Conservation (phyloP, 202 grass and related monocot genomes). For the Zizania palustris region DNA sequence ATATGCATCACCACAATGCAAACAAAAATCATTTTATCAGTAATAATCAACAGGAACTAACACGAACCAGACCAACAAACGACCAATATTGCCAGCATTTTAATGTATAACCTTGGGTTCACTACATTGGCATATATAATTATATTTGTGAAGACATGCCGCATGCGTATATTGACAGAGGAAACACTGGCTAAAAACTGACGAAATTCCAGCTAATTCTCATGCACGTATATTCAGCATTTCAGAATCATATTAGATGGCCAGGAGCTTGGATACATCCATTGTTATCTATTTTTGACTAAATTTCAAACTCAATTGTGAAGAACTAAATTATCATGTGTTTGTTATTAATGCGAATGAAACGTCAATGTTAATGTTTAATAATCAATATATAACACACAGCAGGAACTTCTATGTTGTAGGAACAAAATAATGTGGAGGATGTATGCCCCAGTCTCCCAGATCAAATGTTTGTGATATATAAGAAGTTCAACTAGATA, state of each 20-base stretch:
- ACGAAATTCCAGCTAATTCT: background rate
- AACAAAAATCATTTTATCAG: conserved; percentile 1
- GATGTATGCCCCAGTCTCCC: background rate
- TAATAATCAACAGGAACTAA: background rate
- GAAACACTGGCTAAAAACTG: background rate
- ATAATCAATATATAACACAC: background rate
- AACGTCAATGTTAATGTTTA: background rate
- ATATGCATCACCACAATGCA: background rate
- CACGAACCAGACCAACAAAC: background rate
- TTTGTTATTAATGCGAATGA: background rate
- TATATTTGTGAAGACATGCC: background rate
- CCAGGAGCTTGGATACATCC: background rate
- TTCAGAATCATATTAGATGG: background rate
- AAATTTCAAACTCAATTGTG: background rate
- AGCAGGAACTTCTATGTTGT: background rate
- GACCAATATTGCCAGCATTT: background rate
- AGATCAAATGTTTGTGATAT: background rate
- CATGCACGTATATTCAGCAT: conserved; percentile 1
- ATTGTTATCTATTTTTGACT: background rate
- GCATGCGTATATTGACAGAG: background rate
- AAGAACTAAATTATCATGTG: background rate
- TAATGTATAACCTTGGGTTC: conserved; percentile 12
- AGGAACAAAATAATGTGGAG: background rate
- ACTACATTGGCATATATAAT: background rate
- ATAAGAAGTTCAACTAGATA: conserved; percentile 1